Percentiles rank a stretch among this genome's conserved stretches.
Evolutionary conservation across 768 basidiomycete genomes (phyloP).

Genomic region (Punctularia strigosozonata): DNA sequence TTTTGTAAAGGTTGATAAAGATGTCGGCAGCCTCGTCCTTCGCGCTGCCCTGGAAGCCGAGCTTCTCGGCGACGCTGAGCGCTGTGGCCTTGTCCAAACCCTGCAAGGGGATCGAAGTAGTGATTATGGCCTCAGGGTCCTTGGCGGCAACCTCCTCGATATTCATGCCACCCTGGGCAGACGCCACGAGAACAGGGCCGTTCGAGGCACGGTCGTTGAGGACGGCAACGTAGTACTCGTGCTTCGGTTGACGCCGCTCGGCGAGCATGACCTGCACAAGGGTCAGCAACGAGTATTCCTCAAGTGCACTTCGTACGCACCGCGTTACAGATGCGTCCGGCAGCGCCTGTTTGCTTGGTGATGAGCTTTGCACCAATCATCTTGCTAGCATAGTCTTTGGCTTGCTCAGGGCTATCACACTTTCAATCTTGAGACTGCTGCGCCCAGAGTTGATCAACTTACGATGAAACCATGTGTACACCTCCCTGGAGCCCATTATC

Average conservation of each 20-base stretch:
- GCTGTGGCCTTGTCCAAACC: constrained; percentile 70
- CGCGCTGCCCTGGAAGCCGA: constrained; percentile 74
- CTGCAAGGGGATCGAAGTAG: constrained; percentile 80
- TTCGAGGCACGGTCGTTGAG: constrained; percentile 88
- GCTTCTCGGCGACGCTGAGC: constrained; percentile 69
- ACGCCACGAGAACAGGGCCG: constrained; percentile 87
- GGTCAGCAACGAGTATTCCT: background rate
- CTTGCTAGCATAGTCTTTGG: constrained; percentile 73
- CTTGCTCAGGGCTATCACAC: constrained; percentile 64
- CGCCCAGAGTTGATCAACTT: constrained; percentile 8
- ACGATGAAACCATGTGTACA: constrained; percentile 91
- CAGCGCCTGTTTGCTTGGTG: constrained; percentile 96
- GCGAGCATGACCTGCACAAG: constrained; percentile 87
- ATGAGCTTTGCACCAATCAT: constrained; percentile 95
- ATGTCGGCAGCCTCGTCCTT: constrained; percentile 84
- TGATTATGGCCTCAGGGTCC: constrained; percentile 90
- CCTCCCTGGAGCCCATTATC: constrained; percentile 95
- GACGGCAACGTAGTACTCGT: constrained; percentile 97
- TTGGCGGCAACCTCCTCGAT: constrained; percentile 98
- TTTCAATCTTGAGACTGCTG: background rate
- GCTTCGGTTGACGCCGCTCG: constrained; percentile 82
- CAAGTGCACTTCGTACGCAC: constrained; percentile 31
- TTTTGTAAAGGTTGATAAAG: constrained; percentile 87
- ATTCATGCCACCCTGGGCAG: constrained; percentile 97
- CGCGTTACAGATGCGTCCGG: constrained; percentile 89